These are phyloP conservation scores for Sugiyamaella americana DNA, from an alignment of 805 yeast genomes.

Conservation along the genomic window DNA sequence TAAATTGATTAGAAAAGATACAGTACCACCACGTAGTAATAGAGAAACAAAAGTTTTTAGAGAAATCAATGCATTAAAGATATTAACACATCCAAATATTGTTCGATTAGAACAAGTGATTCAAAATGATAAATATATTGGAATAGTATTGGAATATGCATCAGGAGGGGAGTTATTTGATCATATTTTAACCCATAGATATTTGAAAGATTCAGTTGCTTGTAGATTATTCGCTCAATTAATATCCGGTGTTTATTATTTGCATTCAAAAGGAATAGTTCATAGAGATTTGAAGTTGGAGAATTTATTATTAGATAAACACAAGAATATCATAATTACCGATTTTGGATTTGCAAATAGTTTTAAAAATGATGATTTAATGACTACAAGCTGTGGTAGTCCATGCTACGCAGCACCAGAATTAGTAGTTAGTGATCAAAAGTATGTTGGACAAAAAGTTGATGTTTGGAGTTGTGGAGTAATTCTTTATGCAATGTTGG, in stretches of 20 bases:
- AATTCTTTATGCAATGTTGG: constrained; percentile 90
- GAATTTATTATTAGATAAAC: constrained; percentile 71
- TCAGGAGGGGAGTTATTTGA: constrained; percentile 97
- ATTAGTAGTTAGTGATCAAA: constrained; percentile 75
- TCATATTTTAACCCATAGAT: constrained; percentile 78
- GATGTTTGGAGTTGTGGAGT: constrained; percentile 98
- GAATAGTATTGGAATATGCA: constrained; percentile 93
- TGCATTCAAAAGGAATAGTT: constrained; percentile 74
- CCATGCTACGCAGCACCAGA: constrained; percentile 99
- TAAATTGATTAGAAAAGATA: constrained; percentile 81
- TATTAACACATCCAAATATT: constrained; percentile 85
- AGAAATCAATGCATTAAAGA: constrained; percentile 81
- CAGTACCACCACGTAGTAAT: constrained; percentile 79
- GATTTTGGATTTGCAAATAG: constrained; percentile 96
- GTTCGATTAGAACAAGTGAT: constrained; percentile 87
- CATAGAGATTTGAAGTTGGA: constrained; percentile 75
- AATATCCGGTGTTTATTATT: constrained; percentile 86
- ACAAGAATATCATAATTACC: constrained; percentile 77
- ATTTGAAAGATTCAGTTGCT: constrained; percentile 80
- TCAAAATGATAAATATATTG: constrained; percentile 90
- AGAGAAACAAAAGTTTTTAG: constrained; percentile 85
- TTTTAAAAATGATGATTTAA: constrained; percentile 54
- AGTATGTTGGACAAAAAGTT: constrained; percentile 87
- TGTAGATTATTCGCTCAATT: constrained; percentile 87
- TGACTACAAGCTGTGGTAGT: constrained; percentile 94